Conservation (phyloP, 2,329 filamentous ascomycete species). For the Rutstroemia sp. region DNA sequence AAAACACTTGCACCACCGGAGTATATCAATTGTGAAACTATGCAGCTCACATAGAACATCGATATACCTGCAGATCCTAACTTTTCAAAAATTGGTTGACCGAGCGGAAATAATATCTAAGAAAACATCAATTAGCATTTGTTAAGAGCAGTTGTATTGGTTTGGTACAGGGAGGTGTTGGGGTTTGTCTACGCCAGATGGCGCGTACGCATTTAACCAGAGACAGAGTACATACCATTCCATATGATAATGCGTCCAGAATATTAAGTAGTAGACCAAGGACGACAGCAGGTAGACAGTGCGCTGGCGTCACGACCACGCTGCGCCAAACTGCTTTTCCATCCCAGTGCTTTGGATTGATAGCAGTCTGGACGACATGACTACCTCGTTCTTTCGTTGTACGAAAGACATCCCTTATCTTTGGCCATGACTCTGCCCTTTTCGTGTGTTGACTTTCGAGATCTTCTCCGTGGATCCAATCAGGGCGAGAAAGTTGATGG, state of each 20-base stretch:
- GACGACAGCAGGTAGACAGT: constrained; percentile 76
- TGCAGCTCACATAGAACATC: constrained; percentile 98
- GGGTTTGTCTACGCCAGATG: neutral
- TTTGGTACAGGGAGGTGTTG: neutral
- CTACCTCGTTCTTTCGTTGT: constrained; percentile 20
- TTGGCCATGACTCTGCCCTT: constrained; percentile 22
- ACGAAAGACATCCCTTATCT: constrained; percentile 19
- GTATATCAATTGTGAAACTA: constrained; percentile 85
- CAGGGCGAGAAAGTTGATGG: constrained; percentile 17
- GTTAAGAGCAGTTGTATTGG: neutral
- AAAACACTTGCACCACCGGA: constrained; percentile 81
- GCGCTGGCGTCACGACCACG: constrained; percentile 57
- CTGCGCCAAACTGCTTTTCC: constrained; percentile 55
- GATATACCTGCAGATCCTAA: constrained; percentile 92
- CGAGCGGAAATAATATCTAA: constrained; percentile 82
- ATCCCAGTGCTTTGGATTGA: constrained; percentile 68
- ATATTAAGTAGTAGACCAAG: constrained; percentile 87
- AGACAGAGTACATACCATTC: constrained; percentile 34
- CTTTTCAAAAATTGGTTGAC: constrained; percentile 74
- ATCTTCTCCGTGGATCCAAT: constrained; percentile 28
- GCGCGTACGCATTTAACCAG: neutral
- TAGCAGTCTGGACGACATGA: constrained; percentile 27
- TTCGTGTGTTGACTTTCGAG: constrained; percentile 23
- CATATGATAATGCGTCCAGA: constrained; percentile 90
- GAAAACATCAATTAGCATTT: neutral